phyloP scores from a whole-genome alignment of 2,329 filamentous ascomycete species.

The Paraphoma sp. region DNA sequence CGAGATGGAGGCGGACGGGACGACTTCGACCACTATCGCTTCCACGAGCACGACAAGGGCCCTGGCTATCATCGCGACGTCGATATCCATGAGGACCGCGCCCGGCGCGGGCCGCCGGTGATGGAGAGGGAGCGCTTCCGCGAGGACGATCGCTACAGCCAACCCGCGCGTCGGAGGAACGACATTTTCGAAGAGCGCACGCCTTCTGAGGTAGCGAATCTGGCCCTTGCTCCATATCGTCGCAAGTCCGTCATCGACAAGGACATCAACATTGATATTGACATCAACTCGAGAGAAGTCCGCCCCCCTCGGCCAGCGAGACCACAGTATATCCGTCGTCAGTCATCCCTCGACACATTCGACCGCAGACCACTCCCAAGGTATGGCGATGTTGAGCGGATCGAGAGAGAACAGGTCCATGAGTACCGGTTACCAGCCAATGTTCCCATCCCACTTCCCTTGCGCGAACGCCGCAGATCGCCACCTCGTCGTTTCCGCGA shows the following conservation, averaged over 20 bases:
- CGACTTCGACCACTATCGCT: constrained; percentile 48
- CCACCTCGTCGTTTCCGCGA: constrained; percentile 66
- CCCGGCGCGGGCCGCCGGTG: constrained; percentile 48
- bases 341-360: constrained; percentile 90
- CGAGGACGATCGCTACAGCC: constrained; percentile 60
- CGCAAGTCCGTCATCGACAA: constrained; percentile 65
- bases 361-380: constrained; percentile 73
- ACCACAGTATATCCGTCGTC: constrained; percentile 75
- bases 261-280: constrained; percentile 58
- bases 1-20: constrained; percentile 30
- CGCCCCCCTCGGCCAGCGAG: constrained; percentile 54
- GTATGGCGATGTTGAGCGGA: constrained; percentile 62
- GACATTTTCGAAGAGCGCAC: constrained; percentile 57
- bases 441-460: constrained; percentile 72
- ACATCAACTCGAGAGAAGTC: constrained; percentile 42
- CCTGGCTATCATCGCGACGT: constrained; percentile 51
- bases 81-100: constrained; percentile 51
- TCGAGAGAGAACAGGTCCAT: constrained; percentile 25
- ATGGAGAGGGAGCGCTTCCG: constrained; percentile 60
- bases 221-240: constrained; percentile 64
- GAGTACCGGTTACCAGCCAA: constrained; percentile 71
- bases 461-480: constrained; percentile 55
- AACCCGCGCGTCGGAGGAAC: constrained; percentile 47
- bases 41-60: constrained; percentile 54
- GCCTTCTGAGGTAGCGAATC: constrained; percentile 56